Evolutionary conservation across 495 filamentous ascomycete species (phyloP), one percentile per base, ranked within the genome.

Genomic region (Penicillium nucicola): DNA sequence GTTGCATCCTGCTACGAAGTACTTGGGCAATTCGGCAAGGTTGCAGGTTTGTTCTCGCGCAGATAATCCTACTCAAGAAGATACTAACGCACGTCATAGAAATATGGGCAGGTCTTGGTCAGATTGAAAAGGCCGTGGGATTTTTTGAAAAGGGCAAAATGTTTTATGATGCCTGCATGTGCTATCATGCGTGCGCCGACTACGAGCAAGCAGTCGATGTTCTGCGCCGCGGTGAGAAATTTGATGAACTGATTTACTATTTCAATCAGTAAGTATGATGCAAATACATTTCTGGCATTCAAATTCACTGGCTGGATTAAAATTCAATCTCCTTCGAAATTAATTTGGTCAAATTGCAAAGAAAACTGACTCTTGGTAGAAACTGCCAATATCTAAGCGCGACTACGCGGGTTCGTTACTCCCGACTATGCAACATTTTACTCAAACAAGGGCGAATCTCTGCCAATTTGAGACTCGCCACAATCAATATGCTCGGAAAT

Each of bases 141-240:
- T 35, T 58, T 2, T 69, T 56, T 25, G 42, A 46, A 5, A 20
- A 53, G 32, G 60, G 44, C 0, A 10, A 42, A 1, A 12, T 51
- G 0, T 56, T 48, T 22, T 3, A 14, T 1, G 35, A 58, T 5
- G 66, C 66, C 19, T 48, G 52, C 2, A 45, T 55, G 10, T 58
- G 54, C 35, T 55, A 56, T 18, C 46, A 60, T 37, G 2, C 4
- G 0, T 12, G 15, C 32, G 42, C 45, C 4, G 25, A 60, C 1
- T 50, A 62, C 19, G 58, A 60, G 5, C 31, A 64, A 45, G 65
- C 60, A 20, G 56, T 51, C n/a, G 76, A 76, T 12, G 65, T 68
- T 20, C 57, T 83, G 23, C 58, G 58, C 0, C 31, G 53, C 34
- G 66, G 57, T 0, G 36, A 48, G 5, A 11, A 49, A 11, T 65